Conservation (phyloP, 495 filamentous ascomycete species). For the Xylaria bambusicola region DNA sequence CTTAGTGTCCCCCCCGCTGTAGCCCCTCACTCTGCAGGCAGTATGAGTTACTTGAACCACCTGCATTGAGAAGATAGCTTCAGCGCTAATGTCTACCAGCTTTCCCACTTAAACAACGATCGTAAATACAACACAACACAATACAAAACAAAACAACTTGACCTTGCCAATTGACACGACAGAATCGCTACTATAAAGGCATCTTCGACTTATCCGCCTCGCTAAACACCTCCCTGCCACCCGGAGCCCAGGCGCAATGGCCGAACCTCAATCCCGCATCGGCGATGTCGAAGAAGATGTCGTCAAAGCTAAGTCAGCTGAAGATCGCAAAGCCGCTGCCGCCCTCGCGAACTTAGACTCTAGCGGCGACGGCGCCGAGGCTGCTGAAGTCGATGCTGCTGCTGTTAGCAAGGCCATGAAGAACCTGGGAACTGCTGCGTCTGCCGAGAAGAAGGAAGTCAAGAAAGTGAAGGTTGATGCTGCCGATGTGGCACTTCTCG, state of each 20-base stretch:
- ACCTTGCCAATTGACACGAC: no score
- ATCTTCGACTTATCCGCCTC: no score
- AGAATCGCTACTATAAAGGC: no score
- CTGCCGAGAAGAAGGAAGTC: slow-evolving; percentile 43
- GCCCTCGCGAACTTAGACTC: slow-evolving; percentile 77
- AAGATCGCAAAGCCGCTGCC: slow-evolving; percentile 89
- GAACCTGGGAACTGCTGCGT: slow-evolving; percentile 53
- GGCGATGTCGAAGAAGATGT: slow-evolving; percentile 60
- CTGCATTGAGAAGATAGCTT: no score
- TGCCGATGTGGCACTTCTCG: slow-evolving; percentile 46
- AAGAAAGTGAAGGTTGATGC: slow-evolving; percentile 55
- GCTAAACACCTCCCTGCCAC: no score
- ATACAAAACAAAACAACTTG: no score
- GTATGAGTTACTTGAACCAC: background rate
- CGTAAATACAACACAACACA: no score
- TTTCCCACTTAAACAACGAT: no score
- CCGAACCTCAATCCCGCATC: slow-evolving; percentile 58
- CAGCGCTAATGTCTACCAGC: no score
- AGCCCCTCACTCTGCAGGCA: no score
- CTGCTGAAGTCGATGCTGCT: slow-evolving; percentile 72
- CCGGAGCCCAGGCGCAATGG: slow-evolving; percentile 43
- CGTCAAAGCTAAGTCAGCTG: slow-evolving; percentile 67
- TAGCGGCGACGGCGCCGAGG: slow-evolving; percentile 48
- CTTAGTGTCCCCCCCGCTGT: no score
- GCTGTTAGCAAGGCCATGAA: slow-evolving; percentile 85